Base-by-base conservation (phyloP, 495 filamentous ascomycete genomes). In the Coniosporium apollinis region DNA sequence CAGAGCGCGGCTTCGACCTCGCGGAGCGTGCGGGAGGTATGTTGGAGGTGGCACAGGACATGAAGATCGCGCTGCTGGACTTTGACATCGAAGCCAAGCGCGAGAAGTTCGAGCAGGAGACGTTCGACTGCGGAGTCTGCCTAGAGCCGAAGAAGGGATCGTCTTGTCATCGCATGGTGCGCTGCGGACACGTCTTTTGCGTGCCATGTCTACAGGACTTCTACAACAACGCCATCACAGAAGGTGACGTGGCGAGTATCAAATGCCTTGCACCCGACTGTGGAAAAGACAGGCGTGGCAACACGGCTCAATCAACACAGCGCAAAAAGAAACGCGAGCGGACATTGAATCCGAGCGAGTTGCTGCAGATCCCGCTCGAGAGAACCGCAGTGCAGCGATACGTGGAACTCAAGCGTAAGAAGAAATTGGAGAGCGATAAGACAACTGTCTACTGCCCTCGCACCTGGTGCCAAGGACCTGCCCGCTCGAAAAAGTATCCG, bases 381-480 rank as follows among this genome's bases (percentile, higher is more conserved):
- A 60, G 72, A 29, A 76, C 79, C 15, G 68, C 58, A 3, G 82
- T 94, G 10, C 76, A 82, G 42, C 79, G 89, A 29, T 97, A 89
- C 46, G 79, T 86, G 5, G 72, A 70, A 19, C 59, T 97, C 21
- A 94, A 91, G 56, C 79, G 87, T 42, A 97, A 96, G 58, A 79
- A 75, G 35, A 76, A 82, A 44, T 66, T 94, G 6, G 89, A 94
- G 51, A 74, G 82, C 0, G 86, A 97, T 45, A 85, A 80, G 43
- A 78, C 72, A 30, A 94, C 86, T 0, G 68, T 94, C n/a, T 94
- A 89, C 51, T 97, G 89, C 47, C 89, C 89, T 2, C 71, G 89
- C 1, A 62, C 72, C 43, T 97, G 87, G 87, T 97, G 89, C 49
- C 83, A 92, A 51, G 83, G 81, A 14, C 77, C 86, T n/a, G 82